Percentiles rank a stretch among this genome's conserved stretches.
Evolutionary conservation across 2,329 filamentous ascomycete genomes (phyloP).

Genomic region (Fusarium sp.): DNA sequence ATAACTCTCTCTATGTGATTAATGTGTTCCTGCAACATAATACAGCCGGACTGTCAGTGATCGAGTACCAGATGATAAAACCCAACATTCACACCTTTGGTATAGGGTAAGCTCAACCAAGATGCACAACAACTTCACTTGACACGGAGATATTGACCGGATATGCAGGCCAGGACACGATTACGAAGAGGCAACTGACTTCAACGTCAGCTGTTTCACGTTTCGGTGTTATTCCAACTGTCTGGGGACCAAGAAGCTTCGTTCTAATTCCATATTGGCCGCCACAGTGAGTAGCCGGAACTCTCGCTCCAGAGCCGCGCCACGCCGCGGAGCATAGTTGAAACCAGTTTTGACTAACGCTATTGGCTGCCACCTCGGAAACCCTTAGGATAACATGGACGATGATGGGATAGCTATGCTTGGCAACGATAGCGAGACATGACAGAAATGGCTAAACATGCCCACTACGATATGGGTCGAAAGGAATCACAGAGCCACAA

Average conservation of each 20-base stretch:
- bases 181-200: slow-evolving; percentile 8
- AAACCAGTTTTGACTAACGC: not conserved
- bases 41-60: not conserved
- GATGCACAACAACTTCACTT: not conserved
- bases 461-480: not conserved
- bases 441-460: not conserved
- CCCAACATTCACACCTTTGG: no score
- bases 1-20: not conserved
- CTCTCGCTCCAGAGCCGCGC: slow-evolving; percentile 2
- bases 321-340: not conserved
- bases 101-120: not conserved
- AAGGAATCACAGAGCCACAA: not conserved
- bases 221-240: not conserved
- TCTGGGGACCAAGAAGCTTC: not conserved
- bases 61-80: not conserved
- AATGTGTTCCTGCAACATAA: not conserved
- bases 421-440: not conserved
- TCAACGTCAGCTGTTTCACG: slow-evolving; percentile 6
- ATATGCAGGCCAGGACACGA: not conserved
- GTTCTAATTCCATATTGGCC: not conserved
- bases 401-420: not conserved
- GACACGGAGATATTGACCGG: not conserved
- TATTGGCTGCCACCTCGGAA: not conserved
- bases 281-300: slow-evolving; percentile 2
- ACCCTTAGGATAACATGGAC: not conserved